Evolutionary conservation across 805 yeast genomes (phyloP), one percentile per base, ranked within the genome.

Genomic region (Ogataea pignaliae): DNA sequence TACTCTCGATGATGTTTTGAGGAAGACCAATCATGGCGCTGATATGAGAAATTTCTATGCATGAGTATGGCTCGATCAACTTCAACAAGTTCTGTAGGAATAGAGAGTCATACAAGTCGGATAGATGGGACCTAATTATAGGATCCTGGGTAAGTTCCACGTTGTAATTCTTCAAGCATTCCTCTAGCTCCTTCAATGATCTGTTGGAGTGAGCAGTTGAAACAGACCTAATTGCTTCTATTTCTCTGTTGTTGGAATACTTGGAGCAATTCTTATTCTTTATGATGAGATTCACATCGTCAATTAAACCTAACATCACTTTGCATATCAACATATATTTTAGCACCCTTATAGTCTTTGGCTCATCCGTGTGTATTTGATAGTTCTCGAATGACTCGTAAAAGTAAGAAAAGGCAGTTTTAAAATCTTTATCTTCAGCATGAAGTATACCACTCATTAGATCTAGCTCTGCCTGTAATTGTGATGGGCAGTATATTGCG

Each of bases 391-490:
- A 89, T 15, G 97, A 84, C 68, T 93, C 99, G 60, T 79, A 90
- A 59, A 93, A 93, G 65, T 93, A 93, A 7, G 97, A 89, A 61
- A 77, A 93, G 11, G 98, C 96, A 10, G 99, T 93, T 62, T 88
- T 86, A 70, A 87, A 95, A 65, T 93, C 99, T 64, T 87, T 87
- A 57, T 93, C 98, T 66, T 93, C 97, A 33, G 97, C 96, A 69
- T 91, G 95, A 50, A 93, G 75, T 44, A 91, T 82, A 55, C 99
- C 99, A 61, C 95, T 83, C 83, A 91, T 89, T 68, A 88, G 78
- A 63, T 93, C 99, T 43, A 93, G 76, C 61, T 89, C 96, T 1
- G 98, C 98, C 68, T 93, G 96, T 55, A 85, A 76, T 41, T 82
- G 71, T n/a, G 97, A 86, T 10, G 98, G 96, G 57, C 96, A 87